phyloP scores from a whole-genome alignment of 495 filamentous ascomycete genomes.

The Letharia lupina region DNA sequence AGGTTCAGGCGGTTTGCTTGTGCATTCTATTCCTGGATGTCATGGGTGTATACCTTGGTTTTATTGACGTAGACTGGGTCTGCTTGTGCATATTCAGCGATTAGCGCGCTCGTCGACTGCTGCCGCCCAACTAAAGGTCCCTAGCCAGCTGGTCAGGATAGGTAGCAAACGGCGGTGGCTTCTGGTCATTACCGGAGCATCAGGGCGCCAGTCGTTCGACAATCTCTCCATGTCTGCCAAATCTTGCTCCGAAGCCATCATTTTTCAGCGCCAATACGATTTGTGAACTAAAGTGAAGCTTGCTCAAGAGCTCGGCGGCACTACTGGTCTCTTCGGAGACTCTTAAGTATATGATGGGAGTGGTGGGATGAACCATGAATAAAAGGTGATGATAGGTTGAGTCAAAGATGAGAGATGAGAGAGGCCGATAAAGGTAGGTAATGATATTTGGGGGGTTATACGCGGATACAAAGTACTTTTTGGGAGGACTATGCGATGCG shows the following conservation, averaged over 20 bases:
- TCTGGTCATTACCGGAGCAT: constrained; percentile 44
- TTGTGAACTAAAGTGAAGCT: background rate
- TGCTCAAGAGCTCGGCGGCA: background rate
- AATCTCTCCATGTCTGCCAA: constrained; percentile 47
- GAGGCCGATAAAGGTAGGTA: background rate
- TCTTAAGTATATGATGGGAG: background rate
- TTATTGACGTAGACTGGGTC: constrained; percentile 79
- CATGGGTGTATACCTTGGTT: constrained; percentile 53
- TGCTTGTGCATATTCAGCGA: constrained; percentile 82
- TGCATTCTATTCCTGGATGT: background rate
- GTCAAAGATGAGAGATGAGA: background rate
- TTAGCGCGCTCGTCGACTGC: constrained; percentile 67
- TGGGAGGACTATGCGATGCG: background rate
- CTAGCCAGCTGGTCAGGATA: constrained; percentile 40
- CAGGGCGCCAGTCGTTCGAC: constrained; percentile 57
- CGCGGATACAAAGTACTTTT: background rate
- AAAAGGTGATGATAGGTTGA: background rate
- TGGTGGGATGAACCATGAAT: background rate
- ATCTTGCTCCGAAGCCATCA: constrained; percentile 43
- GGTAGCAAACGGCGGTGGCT: constrained; percentile 7
- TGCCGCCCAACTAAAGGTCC: constrained; percentile 75
- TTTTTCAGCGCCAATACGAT: constrained; percentile 8
- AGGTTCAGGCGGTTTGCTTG: constrained; percentile 22
- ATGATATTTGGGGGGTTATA: background rate
- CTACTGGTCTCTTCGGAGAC: background rate